Evolutionary conservation across 495 filamentous ascomycete genomes (phyloP), one percentile per base, ranked within the genome.

Genomic region (Baudoinia panamericana): DNA sequence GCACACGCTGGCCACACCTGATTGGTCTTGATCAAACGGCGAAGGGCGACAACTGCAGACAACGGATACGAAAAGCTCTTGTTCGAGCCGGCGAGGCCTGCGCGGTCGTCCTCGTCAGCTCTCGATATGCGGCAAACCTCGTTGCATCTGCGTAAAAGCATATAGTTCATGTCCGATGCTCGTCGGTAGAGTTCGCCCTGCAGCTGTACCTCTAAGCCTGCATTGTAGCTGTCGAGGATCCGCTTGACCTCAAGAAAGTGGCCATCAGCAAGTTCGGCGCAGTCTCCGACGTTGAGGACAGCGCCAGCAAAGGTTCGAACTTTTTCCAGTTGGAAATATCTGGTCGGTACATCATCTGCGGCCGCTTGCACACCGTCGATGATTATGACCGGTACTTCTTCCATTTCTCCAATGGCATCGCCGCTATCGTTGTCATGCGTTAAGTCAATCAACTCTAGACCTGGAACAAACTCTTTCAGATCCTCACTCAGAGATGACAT

Each of bases 1-100:
- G 50, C 60, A 8, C 51, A 32, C 1, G 30, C 31, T 1, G 56
- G 56, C 27, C 69, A 77, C 0, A 58, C 40, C 1, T 61, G 56
- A 38, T 79, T 76, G 0, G 76, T 80, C 2, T 71, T 37, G 4
- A 66, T 51, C 7, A 78, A 53, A 0, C 62, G 50, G 4, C 76
- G 55, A 3, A 52, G 30, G 11, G 45, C 43, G 1, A 61, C 31
- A 1, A 74, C 50, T 0, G 62, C 43, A 0, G 41, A 31, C 0
- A 68, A 23, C 0, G 59, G 32, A 8, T 73, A 34, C n/a, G n/a
- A n/a, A n/a, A n/a, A n/a, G n/a, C n/a, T n/a, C n/a, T n/a, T n/a
- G n/a, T n/a, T n/a, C n/a, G n/a, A n/a, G 0, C 68, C 64, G 3
- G 71, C 56, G 0, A 70, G 55, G 0, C 59, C 57, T 42, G 9